Evolutionary conservation across 1,284 basidiomycete species (phyloP).

Genomic region (Malassezia psittaci): DNA sequence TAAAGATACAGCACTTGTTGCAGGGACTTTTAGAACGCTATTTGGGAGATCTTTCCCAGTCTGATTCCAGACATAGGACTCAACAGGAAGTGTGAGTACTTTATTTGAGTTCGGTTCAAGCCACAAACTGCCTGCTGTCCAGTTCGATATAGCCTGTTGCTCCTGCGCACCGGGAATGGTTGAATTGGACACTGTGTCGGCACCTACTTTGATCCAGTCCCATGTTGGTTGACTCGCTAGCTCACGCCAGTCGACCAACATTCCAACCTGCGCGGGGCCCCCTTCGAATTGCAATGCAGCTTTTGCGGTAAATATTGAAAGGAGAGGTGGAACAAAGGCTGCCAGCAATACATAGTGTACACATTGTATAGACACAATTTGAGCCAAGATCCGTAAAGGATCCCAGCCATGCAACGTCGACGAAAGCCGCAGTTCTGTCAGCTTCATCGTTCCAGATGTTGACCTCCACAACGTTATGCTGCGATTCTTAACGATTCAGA

Average conservation of each 20-base stretch:
- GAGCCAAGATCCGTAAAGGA: constrained; percentile 14
- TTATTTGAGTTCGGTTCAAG: constrained; percentile 52
- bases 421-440: constrained; percentile 11
- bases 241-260: constrained; percentile 95
- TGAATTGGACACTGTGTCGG: constrained; percentile 11
- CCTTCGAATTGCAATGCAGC: constrained; percentile 70
- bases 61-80: constrained; percentile 12
- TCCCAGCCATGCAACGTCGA: constrained; percentile 18
- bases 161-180: constrained; percentile 2
- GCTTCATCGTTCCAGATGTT: constrained; percentile 3
- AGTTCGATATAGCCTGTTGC: constrained; percentile 53
- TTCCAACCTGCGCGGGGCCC: constrained; percentile 70
- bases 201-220: constrained; percentile 52
- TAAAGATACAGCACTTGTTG: constrained; percentile 6
- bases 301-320: constrained; percentile 34
- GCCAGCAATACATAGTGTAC: constrained; percentile 17
- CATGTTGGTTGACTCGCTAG: constrained; percentile 59
- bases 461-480: constrained; percentile 56
- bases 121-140: constrained; percentile 65
- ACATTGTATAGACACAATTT: constrained; percentile 11
- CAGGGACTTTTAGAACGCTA: neutral
- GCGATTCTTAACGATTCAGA: constrained; percentile 86
- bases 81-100: neutral
- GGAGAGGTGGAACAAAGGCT: constrained; percentile 17
- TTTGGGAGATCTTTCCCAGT: neutral